Conservation (phyloP, 805 yeast genomes). For the Myxozyma neglecta region DNA sequence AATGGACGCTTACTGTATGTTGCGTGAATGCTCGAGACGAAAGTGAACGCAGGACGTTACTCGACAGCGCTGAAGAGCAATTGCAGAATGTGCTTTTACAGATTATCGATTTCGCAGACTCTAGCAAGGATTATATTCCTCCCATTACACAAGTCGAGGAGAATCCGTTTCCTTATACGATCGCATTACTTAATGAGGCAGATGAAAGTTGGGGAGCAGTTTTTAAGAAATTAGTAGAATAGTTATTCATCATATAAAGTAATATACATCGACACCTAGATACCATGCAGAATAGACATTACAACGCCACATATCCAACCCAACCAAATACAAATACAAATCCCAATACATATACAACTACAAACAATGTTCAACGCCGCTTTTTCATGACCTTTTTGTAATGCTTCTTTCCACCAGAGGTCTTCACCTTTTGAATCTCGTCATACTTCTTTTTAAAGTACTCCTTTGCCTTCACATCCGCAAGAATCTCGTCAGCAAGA, state of each 20-base stretch:
- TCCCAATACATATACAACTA: not conserved
- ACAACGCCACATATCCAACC: not conserved
- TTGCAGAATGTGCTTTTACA: slow-evolving; percentile 47
- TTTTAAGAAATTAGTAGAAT: slow-evolving; percentile 39
- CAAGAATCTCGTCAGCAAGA: slow-evolving; percentile 77
- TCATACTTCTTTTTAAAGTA: slow-evolving; percentile 83
- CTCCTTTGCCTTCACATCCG: slow-evolving; percentile 64
- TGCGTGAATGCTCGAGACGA: slow-evolving; percentile 41
- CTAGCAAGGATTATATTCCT: slow-evolving; percentile 67
- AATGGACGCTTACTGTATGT: slow-evolving; percentile 60
- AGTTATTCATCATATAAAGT: not conserved
- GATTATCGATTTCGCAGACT: slow-evolving; percentile 56
- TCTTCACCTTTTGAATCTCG: slow-evolving; percentile 69
- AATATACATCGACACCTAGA: not conserved
- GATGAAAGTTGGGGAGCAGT: slow-evolving; percentile 41
- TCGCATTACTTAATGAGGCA: slow-evolving; percentile 39
- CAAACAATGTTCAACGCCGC: slow-evolving; percentile 32
- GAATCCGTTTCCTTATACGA: slow-evolving; percentile 62
- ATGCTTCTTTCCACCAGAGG: slow-evolving; percentile 65
- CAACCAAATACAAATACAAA: not conserved
- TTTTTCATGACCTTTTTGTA: slow-evolving; percentile 61
- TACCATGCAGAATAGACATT: not conserved
- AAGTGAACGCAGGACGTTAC: slow-evolving; percentile 13
- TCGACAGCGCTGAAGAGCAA: slow-evolving; percentile 32
- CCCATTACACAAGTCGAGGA: slow-evolving; percentile 66